phyloP scores from a whole-genome alignment of 23 red algal genomes.

The Gracilaria gracilis region DNA sequence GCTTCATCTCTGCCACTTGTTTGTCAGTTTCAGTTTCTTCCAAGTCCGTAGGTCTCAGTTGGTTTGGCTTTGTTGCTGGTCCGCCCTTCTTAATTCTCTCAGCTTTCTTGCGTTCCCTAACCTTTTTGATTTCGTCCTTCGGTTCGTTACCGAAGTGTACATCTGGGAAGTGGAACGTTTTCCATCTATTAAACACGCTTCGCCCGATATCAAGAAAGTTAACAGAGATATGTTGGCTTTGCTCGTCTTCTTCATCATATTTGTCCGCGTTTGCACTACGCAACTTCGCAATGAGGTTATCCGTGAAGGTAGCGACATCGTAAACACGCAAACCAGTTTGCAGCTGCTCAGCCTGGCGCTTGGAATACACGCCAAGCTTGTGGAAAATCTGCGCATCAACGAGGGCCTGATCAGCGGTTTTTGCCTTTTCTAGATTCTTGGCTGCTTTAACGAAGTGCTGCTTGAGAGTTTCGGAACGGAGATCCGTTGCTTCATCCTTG shows the following conservation, averaged over 20 bases:
- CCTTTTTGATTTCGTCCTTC: constrained; percentile 12
- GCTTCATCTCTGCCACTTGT: constrained; percentile 77
- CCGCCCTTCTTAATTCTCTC: constrained; percentile 20
- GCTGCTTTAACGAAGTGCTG: constrained; percentile 52
- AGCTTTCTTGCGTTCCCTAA: constrained; percentile 17
- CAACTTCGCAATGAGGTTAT: constrained; percentile 67
- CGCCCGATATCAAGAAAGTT: constrained; percentile 74
- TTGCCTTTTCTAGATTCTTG: constrained; percentile 51
- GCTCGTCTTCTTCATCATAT: constrained; percentile 55
- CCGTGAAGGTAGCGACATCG: constrained; percentile 65
- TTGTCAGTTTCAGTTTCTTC: constrained; percentile 84
- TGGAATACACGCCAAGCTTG: constrained; percentile 45
- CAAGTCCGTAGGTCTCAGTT: constrained; percentile 58
- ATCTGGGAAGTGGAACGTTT: constrained; percentile 31
- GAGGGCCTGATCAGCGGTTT: constrained; percentile 51
- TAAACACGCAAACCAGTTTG: constrained; percentile 55
- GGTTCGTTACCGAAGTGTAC: constrained; percentile 71
- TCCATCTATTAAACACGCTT: constrained; percentile 52
- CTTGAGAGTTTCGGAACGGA: constrained; percentile 51
- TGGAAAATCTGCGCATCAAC: constrained; percentile 72
- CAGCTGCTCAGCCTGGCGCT: constrained; percentile 65
- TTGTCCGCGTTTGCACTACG: constrained; percentile 33
- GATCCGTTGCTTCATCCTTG: constrained; percentile 56
- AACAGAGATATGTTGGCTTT: constrained; percentile 27
- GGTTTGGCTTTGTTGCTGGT: constrained; percentile 37